Evolutionary conservation across 768 basidiomycete species (phyloP), one percentile per base, ranked within the genome.

Genomic region (Pulveroboletus sp.): DNA sequence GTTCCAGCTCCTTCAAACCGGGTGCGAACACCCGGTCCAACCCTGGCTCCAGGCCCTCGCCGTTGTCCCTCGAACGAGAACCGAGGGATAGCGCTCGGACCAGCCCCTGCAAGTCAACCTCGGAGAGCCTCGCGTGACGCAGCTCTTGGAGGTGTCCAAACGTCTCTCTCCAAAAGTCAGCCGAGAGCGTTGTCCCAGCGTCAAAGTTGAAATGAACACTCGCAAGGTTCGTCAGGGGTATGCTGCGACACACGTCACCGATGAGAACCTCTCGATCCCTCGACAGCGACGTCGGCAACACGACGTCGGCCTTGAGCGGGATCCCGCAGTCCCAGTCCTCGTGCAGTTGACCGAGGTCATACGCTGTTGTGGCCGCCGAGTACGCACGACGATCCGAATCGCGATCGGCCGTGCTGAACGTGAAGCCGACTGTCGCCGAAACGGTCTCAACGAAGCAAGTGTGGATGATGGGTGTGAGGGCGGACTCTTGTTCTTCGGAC

Each of bases 291-390:
- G 49, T 44, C 35, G 31, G 43, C 8, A 48, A 30, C 24, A 41
- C 53, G 37, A 61, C 6, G 32, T 57, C 57, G 14, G 46, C 32
- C 19, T 51, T 56, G 49, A 59, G 57, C 26, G 58, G 56, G 16
- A 64, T 52, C 13, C 56, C 31, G 47, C 52, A 50, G 36, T 48
- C 49, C 58, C 58, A 62, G 17, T 63, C 52, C 23, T 63, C 54
- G 16, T 37, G 24, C 11, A 54, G 39, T 26, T 29, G 22, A 32
- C 39, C 24, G 2, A 53, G 23, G 13, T 58, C 55, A 27, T 44
- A 53, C 12, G 36, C 43, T 7, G 47, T 43, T 14, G 51, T 30
- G 23, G 51, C n/a, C 4, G 36, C 44, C 11, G 45, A 54, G 30
- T 44, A 61, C 3, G 50, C 49, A 39, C 34, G 53, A 2, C 48